These are phyloP conservation scores for Phytophthora pseudosyringae DNA, from an alignment of 352 stramenopile genomes.

Conservation along the genomic window DNA sequence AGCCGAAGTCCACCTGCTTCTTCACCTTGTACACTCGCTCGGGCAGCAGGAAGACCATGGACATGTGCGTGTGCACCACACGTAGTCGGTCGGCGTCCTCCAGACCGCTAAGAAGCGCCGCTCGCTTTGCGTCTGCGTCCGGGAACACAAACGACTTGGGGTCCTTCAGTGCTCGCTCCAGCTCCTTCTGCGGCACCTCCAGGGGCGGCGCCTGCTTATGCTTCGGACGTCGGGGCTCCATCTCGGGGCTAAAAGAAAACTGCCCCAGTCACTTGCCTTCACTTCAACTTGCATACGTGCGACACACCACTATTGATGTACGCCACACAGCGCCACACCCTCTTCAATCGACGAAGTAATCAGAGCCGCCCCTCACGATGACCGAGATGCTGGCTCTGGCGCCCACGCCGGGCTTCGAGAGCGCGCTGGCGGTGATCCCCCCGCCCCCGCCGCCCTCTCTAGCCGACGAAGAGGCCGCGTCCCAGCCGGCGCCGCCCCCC, in stretches of 20 bases:
- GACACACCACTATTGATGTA: background rate
- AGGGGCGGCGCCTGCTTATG: conserved; percentile 69
- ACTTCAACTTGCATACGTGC: conserved; percentile 6
- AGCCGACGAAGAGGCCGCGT: conserved; percentile 1
- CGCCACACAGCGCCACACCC: background rate
- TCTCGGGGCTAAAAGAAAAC: conserved; percentile 11
- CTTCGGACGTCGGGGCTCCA: conserved; percentile 70
- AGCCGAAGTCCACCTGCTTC: conserved; percentile 77
- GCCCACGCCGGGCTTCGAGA: conserved; percentile 20
- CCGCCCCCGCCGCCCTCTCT: conserved; percentile 23
- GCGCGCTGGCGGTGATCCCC: conserved; percentile 28
- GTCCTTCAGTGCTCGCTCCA: conserved; percentile 45
- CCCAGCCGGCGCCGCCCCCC: background rate
- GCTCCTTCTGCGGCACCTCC: conserved; percentile 44
- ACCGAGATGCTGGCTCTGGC: conserved; percentile 42
- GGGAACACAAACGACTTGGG: conserved; percentile 2
- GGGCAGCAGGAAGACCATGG: conserved; percentile 69
- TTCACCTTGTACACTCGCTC: conserved; percentile 79
- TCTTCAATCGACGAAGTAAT: conserved; percentile 35
- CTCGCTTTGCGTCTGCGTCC: conserved; percentile 13
- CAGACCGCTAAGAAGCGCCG: conserved; percentile 28
- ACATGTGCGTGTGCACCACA: conserved; percentile 79
- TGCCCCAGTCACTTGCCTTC: background rate
- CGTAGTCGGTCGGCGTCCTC: conserved; percentile 22
- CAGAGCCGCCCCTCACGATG: conserved; percentile 26